Base-by-base conservation (phyloP, 2,329 filamentous ascomycete genomes). In the Ophiocordyceps camponoti-floridani region DNA sequence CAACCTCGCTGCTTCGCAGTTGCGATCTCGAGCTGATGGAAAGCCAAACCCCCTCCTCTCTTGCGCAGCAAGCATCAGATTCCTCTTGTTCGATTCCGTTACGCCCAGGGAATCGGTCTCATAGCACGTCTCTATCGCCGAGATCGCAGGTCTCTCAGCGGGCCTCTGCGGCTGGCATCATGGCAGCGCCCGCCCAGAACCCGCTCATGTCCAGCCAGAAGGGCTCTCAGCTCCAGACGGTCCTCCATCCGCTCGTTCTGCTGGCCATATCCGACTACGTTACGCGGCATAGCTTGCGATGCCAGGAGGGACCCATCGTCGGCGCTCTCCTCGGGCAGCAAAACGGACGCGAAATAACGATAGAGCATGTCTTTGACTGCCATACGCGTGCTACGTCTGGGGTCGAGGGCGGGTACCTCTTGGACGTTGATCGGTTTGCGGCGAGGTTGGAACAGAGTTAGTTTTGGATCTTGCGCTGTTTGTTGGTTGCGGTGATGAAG, bases 241-340 rank as follows among this genome's bases (percentile, higher is more conserved):
- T 87, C 53, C 77, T 98, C 16, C 91, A 98, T 57, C 91, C 91
- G 26, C 79, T 98, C 43, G 88, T 94, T 44, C 82, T 96, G 52
- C 84, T 98, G 64, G 93, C 84, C 51, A 91, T 98, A 55, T 94
- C 89, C 53, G 91, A 98, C 63, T 93, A 94, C 61, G 87, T 96
- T 60, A 94, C 89, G 47, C 78, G 91, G 48, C 88, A 94, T 62
- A 84, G 81, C 1, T 72, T 94, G 46, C 78, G 91, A 47, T 68
- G 77, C 44, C 79, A 87, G 54, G 61, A 68, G 16, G 84, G 84
- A 0, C 86, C 87, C 14, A 73, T 95, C 16, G 75, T 89, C 3
- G 91, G 91, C 46, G 87, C 82, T 44, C 70, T 98, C n/a, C 65
- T 98, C 6, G 91, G 91, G 14, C 84, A 91, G 57, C 88, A 95